Percentiles rank a stretch among this genome's conserved stretches.
Conservation (phyloP, 2,329 filamentous ascomycete species). For the Fusarium chuoi region DNA sequence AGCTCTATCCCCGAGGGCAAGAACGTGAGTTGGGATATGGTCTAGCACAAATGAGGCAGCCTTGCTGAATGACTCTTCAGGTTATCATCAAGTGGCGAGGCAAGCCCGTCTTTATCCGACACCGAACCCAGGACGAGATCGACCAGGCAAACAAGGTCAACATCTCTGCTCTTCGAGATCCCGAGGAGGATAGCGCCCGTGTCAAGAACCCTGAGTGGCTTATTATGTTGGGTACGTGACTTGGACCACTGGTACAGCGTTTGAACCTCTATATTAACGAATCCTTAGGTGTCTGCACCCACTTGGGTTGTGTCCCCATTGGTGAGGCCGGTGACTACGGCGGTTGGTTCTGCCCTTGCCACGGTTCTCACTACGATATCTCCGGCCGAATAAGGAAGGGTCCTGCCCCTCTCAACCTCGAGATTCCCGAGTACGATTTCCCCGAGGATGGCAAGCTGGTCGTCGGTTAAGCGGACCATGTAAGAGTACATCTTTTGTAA, state of each 20-base stretch:
- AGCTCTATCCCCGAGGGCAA: conserved; percentile 96
- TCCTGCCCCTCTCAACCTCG: conserved; percentile 95
- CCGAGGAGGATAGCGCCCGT: conserved; percentile 89
- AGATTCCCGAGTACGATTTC: conserved; percentile 94
- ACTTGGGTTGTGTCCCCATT: conserved; percentile 98
- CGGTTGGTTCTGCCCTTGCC: conserved; percentile 99
- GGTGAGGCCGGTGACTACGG: conserved; percentile 98
- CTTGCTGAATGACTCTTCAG: conserved; percentile 54
- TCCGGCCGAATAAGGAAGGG: conserved; percentile 98
- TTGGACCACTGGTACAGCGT: background rate
- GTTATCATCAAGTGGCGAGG: conserved; percentile 99
- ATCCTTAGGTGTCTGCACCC: conserved; percentile 89
- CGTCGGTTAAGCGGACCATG: conserved; percentile 78
- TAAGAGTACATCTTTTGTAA: conserved; percentile 41
- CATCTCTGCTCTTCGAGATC: conserved; percentile 86
- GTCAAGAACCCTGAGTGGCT: conserved; percentile 99
- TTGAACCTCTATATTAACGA: conserved; percentile 21
- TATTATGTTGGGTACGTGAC: conserved; percentile 87
- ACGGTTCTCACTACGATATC: conserved; percentile 99
- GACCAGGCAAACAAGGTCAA: conserved; percentile 92
- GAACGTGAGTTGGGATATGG: conserved; percentile 75
- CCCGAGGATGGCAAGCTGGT: conserved; percentile 87
- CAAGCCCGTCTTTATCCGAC: conserved; percentile 99
- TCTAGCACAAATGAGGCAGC: background rate
- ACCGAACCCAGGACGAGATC: conserved; percentile 94